These are phyloP conservation scores for Aureobasidium pullulans DNA, from an alignment of 2,329 filamentous ascomycete genomes.

Conservation along the genomic window DNA sequence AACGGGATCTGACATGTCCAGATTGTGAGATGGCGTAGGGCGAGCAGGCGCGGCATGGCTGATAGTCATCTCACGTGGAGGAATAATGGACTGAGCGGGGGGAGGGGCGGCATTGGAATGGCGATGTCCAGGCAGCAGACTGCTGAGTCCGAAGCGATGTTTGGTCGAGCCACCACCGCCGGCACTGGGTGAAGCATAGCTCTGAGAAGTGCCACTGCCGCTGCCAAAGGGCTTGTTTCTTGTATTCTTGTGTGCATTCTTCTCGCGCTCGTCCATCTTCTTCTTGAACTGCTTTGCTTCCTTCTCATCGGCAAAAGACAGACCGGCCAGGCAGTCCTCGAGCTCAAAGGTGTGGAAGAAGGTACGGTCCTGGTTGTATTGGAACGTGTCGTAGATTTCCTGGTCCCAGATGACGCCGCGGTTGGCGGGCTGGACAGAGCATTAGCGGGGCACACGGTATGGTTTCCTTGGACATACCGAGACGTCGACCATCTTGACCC, in stretches of 20 bases:
- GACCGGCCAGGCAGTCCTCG: slow-evolving; percentile 79
- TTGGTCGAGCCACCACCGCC: slow-evolving; percentile 26
- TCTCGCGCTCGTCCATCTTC: slow-evolving; percentile 94
- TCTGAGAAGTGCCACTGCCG: slow-evolving; percentile 29
- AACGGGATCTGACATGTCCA: slow-evolving; percentile 56
- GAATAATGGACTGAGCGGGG: slow-evolving; percentile 43
- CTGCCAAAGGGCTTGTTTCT: slow-evolving; percentile 64
- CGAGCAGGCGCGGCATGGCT: slow-evolving; percentile 23
- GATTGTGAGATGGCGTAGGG: slow-evolving; percentile 33
- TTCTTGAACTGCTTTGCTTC: slow-evolving; percentile 95
- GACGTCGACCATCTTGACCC: slow-evolving; percentile 95
- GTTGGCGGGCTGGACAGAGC: slow-evolving; percentile 53
- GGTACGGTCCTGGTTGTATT: slow-evolving; percentile 91
- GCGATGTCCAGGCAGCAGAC: slow-evolving; percentile 42
- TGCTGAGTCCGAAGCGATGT: slow-evolving; percentile 46
- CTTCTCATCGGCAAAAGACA: slow-evolving; percentile 95
- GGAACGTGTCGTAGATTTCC: slow-evolving; percentile 92
- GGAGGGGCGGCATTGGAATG: slow-evolving; percentile 37
- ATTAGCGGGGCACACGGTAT: background rate
- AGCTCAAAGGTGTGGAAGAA: slow-evolving; percentile 98
- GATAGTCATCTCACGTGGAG: slow-evolving; percentile 35
- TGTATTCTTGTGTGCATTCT: slow-evolving; percentile 87
- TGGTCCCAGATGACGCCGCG: slow-evolving; percentile 93
- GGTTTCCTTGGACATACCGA: slow-evolving; percentile 55
- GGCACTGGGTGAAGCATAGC: slow-evolving; percentile 18